Conservation (phyloP, 2,329 filamentous ascomycete species). For the Cladosporium halotolerans region DNA sequence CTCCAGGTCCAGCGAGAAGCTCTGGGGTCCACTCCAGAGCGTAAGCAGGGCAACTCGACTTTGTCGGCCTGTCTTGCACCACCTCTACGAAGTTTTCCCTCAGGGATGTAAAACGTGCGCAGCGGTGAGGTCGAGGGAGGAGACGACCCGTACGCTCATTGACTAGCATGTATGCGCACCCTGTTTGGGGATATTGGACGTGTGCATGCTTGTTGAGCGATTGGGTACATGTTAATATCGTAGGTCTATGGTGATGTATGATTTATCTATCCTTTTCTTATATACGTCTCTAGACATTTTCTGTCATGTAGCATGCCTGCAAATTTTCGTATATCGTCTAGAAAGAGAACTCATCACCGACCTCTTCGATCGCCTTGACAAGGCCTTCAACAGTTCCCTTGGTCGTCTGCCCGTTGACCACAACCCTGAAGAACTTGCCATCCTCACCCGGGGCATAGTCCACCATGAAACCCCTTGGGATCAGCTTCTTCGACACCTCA, state of each 20-base stretch:
- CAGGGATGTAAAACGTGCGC: conserved; percentile 5
- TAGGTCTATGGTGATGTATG: background rate
- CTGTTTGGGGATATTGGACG: background rate
- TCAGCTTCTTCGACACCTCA: conserved; percentile 48
- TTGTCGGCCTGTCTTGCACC: background rate
- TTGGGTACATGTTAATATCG: background rate
- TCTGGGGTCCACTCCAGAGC: background rate
- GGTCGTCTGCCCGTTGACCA: conserved; percentile 58
- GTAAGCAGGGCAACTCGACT: conserved; percentile 1
- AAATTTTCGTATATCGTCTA: too few relatives aligned
- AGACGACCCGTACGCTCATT: background rate
- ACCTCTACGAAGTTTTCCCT: conserved; percentile 6
- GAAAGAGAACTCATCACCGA: conserved; percentile 24
- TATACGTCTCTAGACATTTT: too few relatives aligned
- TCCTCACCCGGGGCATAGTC: conserved; percentile 58
- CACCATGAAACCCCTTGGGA: conserved; percentile 61
- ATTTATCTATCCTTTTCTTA: too few relatives aligned
- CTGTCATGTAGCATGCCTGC: too few relatives aligned
- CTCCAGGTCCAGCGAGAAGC: conserved; percentile 15
- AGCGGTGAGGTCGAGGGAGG: conserved; percentile 2
- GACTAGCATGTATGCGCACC: background rate
- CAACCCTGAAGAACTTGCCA: conserved; percentile 63
- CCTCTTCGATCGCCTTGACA: conserved; percentile 51
- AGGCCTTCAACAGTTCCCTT: conserved; percentile 57
- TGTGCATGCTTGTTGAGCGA: background rate